Evolutionary conservation across 2,329 filamentous ascomycete genomes (phyloP).

Genomic region (Zymoseptoria passerinii): DNA sequence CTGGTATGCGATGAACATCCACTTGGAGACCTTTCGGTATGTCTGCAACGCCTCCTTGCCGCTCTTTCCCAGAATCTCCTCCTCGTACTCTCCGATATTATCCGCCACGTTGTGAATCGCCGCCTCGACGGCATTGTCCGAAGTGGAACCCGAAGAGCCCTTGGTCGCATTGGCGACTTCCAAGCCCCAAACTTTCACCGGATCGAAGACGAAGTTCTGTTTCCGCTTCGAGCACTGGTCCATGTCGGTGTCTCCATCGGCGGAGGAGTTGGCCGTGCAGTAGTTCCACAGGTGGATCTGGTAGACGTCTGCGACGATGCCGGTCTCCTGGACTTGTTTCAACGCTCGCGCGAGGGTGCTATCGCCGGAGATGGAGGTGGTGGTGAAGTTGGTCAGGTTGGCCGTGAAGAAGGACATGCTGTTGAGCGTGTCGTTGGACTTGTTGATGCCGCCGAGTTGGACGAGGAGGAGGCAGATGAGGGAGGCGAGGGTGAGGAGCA

Average conservation of each 20-base stretch:
- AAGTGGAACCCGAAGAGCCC: constrained; percentile 8
- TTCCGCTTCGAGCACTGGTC: constrained; percentile 60
- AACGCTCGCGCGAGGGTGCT: constrained; percentile 32
- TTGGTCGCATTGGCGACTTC: constrained; percentile 41
- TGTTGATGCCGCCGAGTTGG: constrained; percentile 49
- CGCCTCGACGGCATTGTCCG: constrained; percentile 27
- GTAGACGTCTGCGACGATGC: constrained; percentile 64
- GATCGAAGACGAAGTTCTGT: constrained; percentile 69
- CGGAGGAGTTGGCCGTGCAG: constrained; percentile 53
- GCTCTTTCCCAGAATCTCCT: constrained; percentile 52
- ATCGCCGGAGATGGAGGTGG: constrained; percentile 22
- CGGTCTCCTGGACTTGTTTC: constrained; percentile 29
- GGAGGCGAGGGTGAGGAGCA: constrained; percentile 68
- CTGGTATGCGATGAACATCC: constrained; percentile 76
- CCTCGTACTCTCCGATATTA: constrained; percentile 30
- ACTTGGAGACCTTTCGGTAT: constrained; percentile 61
- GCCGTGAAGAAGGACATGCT: constrained; percentile 46
- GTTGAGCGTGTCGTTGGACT: constrained; percentile 15
- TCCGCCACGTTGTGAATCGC: constrained; percentile 44
- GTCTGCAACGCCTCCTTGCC: constrained; percentile 60
- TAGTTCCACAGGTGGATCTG: constrained; percentile 79
- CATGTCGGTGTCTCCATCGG: constrained; percentile 32
- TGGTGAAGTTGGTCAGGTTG: constrained; percentile 31
- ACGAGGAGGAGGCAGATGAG: constrained; percentile 59
- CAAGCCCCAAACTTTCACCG: constrained; percentile 58